These are phyloP conservation scores for Chrysanthemum lavandulifolium DNA, from an alignment of 129 eudicot species.

Conservation along the genomic window DNA sequence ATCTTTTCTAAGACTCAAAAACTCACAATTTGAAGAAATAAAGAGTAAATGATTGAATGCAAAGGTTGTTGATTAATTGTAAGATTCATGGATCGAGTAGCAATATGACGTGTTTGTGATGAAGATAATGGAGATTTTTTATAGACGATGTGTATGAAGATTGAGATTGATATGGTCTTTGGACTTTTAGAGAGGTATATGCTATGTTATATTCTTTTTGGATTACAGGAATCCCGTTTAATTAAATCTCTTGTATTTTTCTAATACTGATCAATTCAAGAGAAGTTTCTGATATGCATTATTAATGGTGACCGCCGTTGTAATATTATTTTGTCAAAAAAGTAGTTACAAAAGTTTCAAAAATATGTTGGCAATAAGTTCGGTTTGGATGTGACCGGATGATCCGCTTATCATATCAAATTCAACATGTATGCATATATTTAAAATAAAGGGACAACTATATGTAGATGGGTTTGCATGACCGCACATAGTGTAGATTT, in stretches of 20 bases:
- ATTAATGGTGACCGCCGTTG: too few species aligned
- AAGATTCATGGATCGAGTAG: constrained; percentile 28
- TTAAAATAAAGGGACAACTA: too few species aligned
- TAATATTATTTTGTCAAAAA: too few species aligned
- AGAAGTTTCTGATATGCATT: too few species aligned
- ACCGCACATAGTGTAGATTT: too few species aligned
- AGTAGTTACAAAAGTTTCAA: too few species aligned
- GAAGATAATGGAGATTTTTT: constrained; percentile 24
- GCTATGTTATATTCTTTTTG: constrained; percentile 33
- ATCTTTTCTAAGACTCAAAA: not conserved
- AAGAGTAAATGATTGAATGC: constrained; percentile 3
- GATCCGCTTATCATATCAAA: too few species aligned
- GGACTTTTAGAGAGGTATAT: constrained; percentile 31
- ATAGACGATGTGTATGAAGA: not conserved
- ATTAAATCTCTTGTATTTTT: constrained; percentile 16
- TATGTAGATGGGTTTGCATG: too few species aligned
- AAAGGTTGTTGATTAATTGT: constrained; percentile 19
- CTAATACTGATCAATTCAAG: too few species aligned
- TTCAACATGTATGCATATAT: too few species aligned
- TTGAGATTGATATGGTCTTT: constrained; percentile 15
- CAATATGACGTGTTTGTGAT: constrained; percentile 24
- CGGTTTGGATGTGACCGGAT: too few species aligned
- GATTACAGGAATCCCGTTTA: constrained; percentile 2
- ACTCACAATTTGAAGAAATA: constrained; percentile 3
- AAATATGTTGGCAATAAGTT: too few species aligned